A percentile compares a stretch with the other conserved stretches of the same genome.
Evolutionary conservation across 2,329 filamentous ascomycete genomes (phyloP).

Genomic region (Lachnellula occidentalis): DNA sequence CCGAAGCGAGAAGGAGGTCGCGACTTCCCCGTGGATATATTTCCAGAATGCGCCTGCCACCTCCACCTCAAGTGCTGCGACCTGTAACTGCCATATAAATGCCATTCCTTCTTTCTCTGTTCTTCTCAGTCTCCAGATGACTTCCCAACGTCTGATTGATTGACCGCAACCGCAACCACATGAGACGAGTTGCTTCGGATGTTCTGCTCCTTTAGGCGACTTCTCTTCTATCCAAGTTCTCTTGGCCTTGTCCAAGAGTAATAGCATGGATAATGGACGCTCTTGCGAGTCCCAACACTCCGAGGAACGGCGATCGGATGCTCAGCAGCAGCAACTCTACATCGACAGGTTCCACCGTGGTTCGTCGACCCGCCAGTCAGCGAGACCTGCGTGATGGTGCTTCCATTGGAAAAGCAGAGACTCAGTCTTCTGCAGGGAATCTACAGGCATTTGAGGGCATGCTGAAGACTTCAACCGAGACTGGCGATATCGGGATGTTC

Average conservation of each 20-base stretch:
- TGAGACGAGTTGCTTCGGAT: too few relatives aligned
- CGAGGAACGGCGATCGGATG: constrained; percentile 9
- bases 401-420: constrained; percentile 30
- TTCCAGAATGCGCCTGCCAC: background rate
- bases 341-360: constrained; percentile 5
- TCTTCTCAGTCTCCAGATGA: background rate
- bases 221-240: background rate
- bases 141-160: too few relatives aligned
- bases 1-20: background rate
- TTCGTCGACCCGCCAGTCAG: constrained; percentile 16
- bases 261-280: constrained; percentile 23
- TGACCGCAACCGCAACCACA: too few relatives aligned
- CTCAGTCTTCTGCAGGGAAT: constrained; percentile 37
- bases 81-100: background rate
- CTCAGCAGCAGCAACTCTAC: constrained; percentile 8
- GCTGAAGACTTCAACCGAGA: constrained; percentile 61
- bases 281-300: constrained; percentile 8
- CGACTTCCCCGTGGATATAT: background rate
- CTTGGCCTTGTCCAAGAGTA: background rate
- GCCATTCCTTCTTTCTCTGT: background rate
- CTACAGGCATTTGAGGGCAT: constrained; percentile 56
- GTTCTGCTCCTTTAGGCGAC: too few relatives aligned
- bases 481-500: constrained; percentile 58
- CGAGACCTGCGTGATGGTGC: constrained; percentile 26
- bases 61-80: background rate